Evolutionary conservation across 1,284 basidiomycete species (phyloP).

Genomic region (Pseudozyma tsukubaensis): DNA sequence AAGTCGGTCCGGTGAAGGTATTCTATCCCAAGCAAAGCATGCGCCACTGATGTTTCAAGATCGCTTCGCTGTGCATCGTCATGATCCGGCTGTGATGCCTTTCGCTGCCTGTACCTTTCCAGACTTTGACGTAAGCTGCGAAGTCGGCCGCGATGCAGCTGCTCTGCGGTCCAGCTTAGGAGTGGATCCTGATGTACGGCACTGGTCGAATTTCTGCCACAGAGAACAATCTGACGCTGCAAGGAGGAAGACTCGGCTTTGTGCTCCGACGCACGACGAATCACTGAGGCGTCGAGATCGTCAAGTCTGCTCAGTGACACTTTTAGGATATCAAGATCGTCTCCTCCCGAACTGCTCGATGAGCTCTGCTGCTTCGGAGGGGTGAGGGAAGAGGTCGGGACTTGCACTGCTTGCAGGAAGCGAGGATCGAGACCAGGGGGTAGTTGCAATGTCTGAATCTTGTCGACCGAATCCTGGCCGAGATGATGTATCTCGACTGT

Average conservation of each 20-base stretch:
- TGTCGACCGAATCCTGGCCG: constrained; percentile 32
- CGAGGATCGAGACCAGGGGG: constrained; percentile 57
- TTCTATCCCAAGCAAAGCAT: constrained; percentile 40
- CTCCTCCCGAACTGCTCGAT: not conserved
- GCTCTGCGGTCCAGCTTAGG: constrained; percentile 22
- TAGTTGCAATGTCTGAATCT: constrained; percentile 45
- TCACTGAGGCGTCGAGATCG: constrained; percentile 1
- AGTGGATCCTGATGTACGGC: constrained; percentile 31
- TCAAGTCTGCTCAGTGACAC: constrained; percentile 13
- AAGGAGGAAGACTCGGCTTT: constrained; percentile 1
- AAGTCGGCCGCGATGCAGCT: constrained; percentile 31
- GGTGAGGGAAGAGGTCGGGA: not conserved
- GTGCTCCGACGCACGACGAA: constrained; percentile 19
- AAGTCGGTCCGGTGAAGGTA: constrained; percentile 46
- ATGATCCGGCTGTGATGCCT: not conserved
- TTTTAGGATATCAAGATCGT: constrained; percentile 29
- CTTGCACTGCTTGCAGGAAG: constrained; percentile 39
- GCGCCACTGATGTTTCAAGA: constrained; percentile 25
- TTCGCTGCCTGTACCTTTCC: constrained; percentile 7
- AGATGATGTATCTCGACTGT: constrained; percentile 59
- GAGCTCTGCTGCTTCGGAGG: not conserved
- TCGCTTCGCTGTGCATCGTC: constrained; percentile 4
- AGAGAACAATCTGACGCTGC: constrained; percentile 29
- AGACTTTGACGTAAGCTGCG: constrained; percentile 21
- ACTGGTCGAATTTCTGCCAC: constrained; percentile 38